Evolutionary conservation across 176 grass and related monocot genomes (phyloP), one percentile per base, ranked within the genome.

Genomic region (Coix lacrymajobi): DNA sequence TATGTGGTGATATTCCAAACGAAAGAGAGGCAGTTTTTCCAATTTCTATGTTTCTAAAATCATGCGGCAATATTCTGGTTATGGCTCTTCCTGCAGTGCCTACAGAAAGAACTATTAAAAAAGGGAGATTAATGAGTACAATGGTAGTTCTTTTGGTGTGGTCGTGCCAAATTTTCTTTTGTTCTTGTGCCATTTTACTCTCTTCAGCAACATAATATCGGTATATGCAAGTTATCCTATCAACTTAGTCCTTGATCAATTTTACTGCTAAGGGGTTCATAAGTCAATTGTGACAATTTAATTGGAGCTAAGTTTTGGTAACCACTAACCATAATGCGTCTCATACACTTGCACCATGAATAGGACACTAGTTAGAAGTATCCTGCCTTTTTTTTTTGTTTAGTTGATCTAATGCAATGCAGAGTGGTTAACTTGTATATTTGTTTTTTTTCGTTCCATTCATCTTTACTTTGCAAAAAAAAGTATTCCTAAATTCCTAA

Each of bases 391-490:
- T 28, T 70, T n/a, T 75, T 61, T 15, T 76, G 26, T 78, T 49
- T 30, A 67, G 36, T 77, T 52, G 11, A 49, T 75, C 28, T 67
- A 58, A 66, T 69, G 8, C 57, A 77, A 78, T 37, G 36, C 32
- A 7, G 32, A 2, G 66, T 54, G 49, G 2, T 72, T 54, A 64
- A 46, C 31, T 67, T 72, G 19, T 75, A n/a, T 33, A 20, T 19
- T 64, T 78, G 3, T 14, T 85, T 45, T 6, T 74, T 90, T 78
- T 73, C 91, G 24, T 20, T 66, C 38, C 19, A 52, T 89, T 62
- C 70, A 49, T 17, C 34, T 72, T 61, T 60, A 61, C 25, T 37
- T 56, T 71, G 44, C 68, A 73, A 41, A 5, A 78, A 78, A 34
- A 5, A 33, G 52, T 60, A 58, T 63, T 26, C 33, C 49, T 58